Conservation (phyloP, 768 basidiomycete genomes). For the Favolaschia claudopus region DNA sequence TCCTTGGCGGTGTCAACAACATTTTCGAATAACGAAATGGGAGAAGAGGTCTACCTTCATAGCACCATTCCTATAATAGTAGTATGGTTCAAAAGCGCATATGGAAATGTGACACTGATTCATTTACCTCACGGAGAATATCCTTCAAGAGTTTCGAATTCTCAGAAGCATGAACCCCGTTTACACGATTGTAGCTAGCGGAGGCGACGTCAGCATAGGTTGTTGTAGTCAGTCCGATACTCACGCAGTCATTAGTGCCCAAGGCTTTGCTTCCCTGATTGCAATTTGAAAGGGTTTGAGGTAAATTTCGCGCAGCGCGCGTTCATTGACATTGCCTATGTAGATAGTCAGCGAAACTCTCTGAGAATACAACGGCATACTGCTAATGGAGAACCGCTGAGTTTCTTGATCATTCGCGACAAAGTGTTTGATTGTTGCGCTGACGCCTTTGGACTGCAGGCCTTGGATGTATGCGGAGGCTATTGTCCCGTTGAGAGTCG, state of each 20-base stretch:
- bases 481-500: constrained; percentile 59
- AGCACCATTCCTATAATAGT: constrained; percentile 71
- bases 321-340: constrained; percentile 56
- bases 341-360: neutral
- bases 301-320: constrained; percentile 73
- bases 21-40: too few species aligned
- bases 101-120: too few species aligned
- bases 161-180: constrained; percentile 68
- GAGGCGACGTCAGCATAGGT: neutral
- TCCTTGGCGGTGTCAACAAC: too few species aligned
- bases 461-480: constrained; percentile 71
- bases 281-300: constrained; percentile 70
- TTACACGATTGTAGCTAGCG: constrained; percentile 66
- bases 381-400: constrained; percentile 58
- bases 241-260: constrained; percentile 67
- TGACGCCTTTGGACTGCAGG: constrained; percentile 63
- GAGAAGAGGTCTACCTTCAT: constrained; percentile 56
- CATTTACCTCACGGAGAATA: constrained; percentile 56
- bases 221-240: constrained; percentile 16
- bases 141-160: constrained; percentile 56
- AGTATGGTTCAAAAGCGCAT: neutral
- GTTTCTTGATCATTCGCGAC: constrained; percentile 71
- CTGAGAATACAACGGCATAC: constrained; percentile 40
- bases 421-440: constrained; percentile 71
- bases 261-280: constrained; percentile 60